Evolutionary conservation across 2,329 filamentous ascomycete genomes (phyloP).

Genomic region (Myriangium duriaei): DNA sequence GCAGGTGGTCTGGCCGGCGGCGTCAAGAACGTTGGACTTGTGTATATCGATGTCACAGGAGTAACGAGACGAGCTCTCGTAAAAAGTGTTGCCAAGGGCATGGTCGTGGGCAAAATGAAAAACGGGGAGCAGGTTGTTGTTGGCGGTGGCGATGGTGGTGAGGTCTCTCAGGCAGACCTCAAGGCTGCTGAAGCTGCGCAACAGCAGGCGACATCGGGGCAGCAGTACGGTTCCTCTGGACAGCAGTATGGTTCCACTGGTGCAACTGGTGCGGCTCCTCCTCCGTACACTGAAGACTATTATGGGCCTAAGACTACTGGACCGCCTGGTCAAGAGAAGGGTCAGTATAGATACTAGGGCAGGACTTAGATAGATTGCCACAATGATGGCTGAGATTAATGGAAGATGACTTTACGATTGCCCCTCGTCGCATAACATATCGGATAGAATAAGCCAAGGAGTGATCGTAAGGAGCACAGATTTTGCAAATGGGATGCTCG

Average conservation of each 20-base stretch:
- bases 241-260: constrained; percentile 5
- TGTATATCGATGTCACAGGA: constrained; percentile 93
- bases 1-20: constrained; percentile 66
- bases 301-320: constrained; percentile 2
- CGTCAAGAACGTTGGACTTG: constrained; percentile 89
- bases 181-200: constrained; percentile 17
- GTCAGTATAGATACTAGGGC: constrained; percentile 7
- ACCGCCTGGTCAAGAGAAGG: constrained; percentile 7
- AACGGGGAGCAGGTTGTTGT: constrained; percentile 63
- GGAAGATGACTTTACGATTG: too few relatives aligned
- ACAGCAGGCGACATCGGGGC: constrained; percentile 4
- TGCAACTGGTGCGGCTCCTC: not conserved
- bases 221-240: not conserved
- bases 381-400: too few relatives aligned
- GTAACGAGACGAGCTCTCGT: constrained; percentile 81
- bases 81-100: constrained; percentile 91
- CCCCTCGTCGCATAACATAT: too few relatives aligned
- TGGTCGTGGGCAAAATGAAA: constrained; percentile 73
- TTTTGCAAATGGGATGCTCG: too few relatives aligned
- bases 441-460: too few relatives aligned
- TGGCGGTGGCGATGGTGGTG: constrained; percentile 49
- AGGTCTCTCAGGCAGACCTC: constrained; percentile 27
- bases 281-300: constrained; percentile 6
- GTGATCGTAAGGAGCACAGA: too few relatives aligned
- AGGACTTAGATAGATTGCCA: too few relatives aligned